Percentiles rank a stretch among this genome's conserved stretches.
Conservation (phyloP, 2,329 filamentous ascomycete species). For the Rutstroemia sp. region DNA sequence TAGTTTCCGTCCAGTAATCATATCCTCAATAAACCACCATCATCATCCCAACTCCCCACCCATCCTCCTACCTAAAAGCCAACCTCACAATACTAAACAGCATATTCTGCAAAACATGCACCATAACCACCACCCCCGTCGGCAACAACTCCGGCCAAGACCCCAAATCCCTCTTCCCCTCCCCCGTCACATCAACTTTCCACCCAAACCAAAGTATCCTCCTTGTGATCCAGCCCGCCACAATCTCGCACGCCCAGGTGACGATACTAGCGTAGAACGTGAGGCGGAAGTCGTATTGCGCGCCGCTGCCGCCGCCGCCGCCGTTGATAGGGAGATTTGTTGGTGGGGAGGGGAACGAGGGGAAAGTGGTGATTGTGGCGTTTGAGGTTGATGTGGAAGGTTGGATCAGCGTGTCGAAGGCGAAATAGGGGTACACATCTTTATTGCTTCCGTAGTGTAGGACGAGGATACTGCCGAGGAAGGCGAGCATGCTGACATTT, state of each 20-base stretch:
- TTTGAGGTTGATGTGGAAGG: conserved; percentile 1
- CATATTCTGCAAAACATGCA: conserved; percentile 67
- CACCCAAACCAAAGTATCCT: conserved; percentile 51
- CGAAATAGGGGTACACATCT: conserved; percentile 62
- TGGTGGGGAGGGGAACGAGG: background rate
- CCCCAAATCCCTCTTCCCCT: conserved; percentile 56
- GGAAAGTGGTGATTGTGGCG: background rate
- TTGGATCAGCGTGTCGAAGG: conserved; percentile 42
- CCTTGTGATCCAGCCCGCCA: conserved; percentile 52
- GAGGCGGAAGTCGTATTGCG: conserved; percentile 51
- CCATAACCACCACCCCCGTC: conserved; percentile 56
- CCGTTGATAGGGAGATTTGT: background rate
- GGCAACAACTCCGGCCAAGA: conserved; percentile 62
- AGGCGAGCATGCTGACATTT: conserved; percentile 61
- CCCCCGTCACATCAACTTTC: conserved; percentile 53
- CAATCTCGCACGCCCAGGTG: conserved; percentile 61
- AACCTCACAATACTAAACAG: conserved; percentile 61
- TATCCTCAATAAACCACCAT: background rate
- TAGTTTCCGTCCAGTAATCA: too few relatives aligned
- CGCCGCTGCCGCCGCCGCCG: conserved; percentile 26
- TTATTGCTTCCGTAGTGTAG: conserved; percentile 61
- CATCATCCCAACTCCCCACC: background rate
- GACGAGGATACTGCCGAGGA: conserved; percentile 57
- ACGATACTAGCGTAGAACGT: conserved; percentile 57
- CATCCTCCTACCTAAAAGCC: conserved; percentile 38